A percentile compares a stretch with the other conserved stretches of the same genome.
Conservation (phyloP, 306 rosid genomes). For the Senna siamea region DNA sequence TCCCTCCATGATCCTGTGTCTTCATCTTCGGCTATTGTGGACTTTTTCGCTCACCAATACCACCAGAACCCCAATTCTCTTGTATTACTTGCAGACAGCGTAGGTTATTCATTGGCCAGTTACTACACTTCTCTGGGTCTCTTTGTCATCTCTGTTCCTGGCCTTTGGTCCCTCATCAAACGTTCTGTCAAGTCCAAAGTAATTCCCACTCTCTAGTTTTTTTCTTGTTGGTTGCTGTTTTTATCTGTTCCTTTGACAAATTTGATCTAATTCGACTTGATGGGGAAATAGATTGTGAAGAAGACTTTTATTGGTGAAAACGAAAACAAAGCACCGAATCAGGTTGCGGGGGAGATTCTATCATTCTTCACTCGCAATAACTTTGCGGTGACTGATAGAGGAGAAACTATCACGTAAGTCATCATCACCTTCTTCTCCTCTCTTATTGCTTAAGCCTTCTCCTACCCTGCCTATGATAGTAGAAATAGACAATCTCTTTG, state of each 20-base stretch:
- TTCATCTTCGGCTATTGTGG: slow-evolving; percentile 38
- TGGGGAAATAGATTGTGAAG: slow-evolving; percentile 68
- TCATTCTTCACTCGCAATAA: slow-evolving; percentile 92
- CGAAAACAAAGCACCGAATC: slow-evolving; percentile 61
- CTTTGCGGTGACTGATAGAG: slow-evolving; percentile 71
- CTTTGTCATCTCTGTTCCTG: slow-evolving; percentile 92
- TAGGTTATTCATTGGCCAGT: slow-evolving; percentile 82
- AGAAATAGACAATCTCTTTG: background rate
- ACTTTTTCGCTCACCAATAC: slow-evolving; percentile 41
- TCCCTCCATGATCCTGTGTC: slow-evolving; percentile 53
- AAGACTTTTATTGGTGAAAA: slow-evolving; percentile 73
- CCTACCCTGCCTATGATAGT: background rate
- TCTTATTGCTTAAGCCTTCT: too few species aligned
- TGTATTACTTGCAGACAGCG: slow-evolving; percentile 48
- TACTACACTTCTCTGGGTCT: slow-evolving; percentile 95
- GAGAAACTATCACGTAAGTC: slow-evolving; percentile 84
- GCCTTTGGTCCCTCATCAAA: slow-evolving; percentile 97
- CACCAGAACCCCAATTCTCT: slow-evolving; percentile 47
- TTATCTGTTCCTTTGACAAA: background rate
- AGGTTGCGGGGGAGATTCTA: slow-evolving; percentile 81
- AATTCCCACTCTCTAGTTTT: background rate
- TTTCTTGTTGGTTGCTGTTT: background rate
- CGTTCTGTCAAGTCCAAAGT: slow-evolving; percentile 97
- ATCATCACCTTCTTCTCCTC: background rate
- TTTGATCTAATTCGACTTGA: background rate